Conservation (phyloP, 1,284 basidiomycete species). For the Sutorius eximius region DNA sequence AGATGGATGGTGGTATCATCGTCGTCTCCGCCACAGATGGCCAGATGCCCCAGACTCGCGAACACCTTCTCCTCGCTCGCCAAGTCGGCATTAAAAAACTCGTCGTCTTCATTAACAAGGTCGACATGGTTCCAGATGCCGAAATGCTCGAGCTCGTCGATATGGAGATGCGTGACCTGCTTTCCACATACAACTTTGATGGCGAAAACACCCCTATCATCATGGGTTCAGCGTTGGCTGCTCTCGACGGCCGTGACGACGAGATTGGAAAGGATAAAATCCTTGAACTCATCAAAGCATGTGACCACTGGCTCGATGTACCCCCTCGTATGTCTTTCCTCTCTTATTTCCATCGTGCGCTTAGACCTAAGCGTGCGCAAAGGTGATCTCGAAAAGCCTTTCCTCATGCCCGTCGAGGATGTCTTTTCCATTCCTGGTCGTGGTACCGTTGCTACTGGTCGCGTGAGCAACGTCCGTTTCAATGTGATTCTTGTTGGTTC, state of each 20-base stretch:
- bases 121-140: slow-evolving; percentile 93
- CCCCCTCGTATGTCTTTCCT: slow-evolving; percentile 69
- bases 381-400: slow-evolving; percentile 97
- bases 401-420: slow-evolving; percentile 96
- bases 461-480: slow-evolving; percentile 42
- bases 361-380: neutral
- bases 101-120: slow-evolving; percentile 99
- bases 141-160: slow-evolving; percentile 99
- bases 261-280: slow-evolving; percentile 86
- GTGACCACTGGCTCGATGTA: slow-evolving; percentile 95
- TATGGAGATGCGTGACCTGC: slow-evolving; percentile 99
- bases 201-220: slow-evolving; percentile 97
- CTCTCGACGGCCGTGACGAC: slow-evolving; percentile 82
- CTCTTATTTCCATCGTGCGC: neutral
- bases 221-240: slow-evolving; percentile 95
- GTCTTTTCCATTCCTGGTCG: slow-evolving; percentile 98
- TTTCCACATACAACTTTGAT: slow-evolving; percentile 91
- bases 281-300: slow-evolving; percentile 81
- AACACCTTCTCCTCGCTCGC: slow-evolving; percentile 95
- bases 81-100: slow-evolving; percentile 99
- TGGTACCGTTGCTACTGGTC: slow-evolving; percentile 97
- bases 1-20: slow-evolving; percentile 98
- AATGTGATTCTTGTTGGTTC: neutral
- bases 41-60: slow-evolving; percentile 99
- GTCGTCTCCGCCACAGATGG: slow-evolving; percentile 99